phyloP scores from a whole-genome alignment of 2,329 filamentous ascomycete species.

The Diaporthe destruens region DNA sequence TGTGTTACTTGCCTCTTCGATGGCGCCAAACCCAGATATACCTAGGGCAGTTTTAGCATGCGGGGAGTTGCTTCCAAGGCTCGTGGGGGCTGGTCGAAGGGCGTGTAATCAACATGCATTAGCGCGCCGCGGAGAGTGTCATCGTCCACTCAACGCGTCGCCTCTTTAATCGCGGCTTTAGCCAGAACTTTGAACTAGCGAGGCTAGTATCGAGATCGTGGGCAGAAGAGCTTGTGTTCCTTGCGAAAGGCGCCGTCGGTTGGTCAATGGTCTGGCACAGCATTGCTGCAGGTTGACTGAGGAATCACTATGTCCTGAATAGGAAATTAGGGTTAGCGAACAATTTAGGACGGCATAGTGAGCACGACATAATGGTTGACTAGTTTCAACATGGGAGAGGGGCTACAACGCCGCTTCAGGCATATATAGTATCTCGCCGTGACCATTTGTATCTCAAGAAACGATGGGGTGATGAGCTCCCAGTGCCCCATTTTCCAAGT shows the following conservation, averaged over 20 bases:
- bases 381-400: background rate
- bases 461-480: no score
- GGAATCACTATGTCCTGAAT: background rate
- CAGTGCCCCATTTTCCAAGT: no score
- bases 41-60: no score
- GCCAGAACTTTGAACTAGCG: background rate
- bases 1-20: no score
- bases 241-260: background rate
- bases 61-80: background rate
- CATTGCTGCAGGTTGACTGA: background rate
- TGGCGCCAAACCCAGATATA: no score
- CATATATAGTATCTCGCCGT: background rate
- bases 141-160: background rate
- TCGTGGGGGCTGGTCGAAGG: background rate
- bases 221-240: background rate
- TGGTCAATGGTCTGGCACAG: background rate
- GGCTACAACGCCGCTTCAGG: background rate
- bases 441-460: background rate
- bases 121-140: background rate
- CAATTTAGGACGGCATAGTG: no score
- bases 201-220: background rate
- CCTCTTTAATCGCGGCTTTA: background rate
- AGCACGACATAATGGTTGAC: background rate
- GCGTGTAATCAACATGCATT: constrained; percentile 21
- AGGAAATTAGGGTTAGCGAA: background rate